Evolutionary conservation across 1,284 basidiomycete species (phyloP).

Genomic region (Boletus semigastroideus): DNA sequence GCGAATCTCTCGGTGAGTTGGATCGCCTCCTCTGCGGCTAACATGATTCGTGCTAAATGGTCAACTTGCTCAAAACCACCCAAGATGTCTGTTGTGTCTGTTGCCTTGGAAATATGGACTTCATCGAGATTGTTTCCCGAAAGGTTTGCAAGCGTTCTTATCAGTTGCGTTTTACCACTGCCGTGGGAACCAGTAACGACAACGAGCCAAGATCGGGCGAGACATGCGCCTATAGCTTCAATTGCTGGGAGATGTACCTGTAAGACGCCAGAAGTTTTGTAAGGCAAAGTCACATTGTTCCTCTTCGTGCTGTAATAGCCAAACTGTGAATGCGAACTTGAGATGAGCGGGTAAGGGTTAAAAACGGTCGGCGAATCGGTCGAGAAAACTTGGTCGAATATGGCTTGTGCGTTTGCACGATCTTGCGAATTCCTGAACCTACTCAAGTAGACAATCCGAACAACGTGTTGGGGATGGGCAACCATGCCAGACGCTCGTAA

Average conservation of each 20-base stretch:
- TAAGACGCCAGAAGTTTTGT: conserved; percentile 51
- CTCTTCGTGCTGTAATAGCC: conserved; percentile 67
- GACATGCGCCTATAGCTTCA: conserved; percentile 76
- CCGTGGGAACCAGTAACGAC: conserved; percentile 81
- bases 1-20: conserved; percentile 41
- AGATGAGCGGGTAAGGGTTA: conserved; percentile 36
- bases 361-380: conserved; percentile 21
- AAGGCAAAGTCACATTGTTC: conserved; percentile 37
- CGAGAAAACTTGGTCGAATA: conserved; percentile 69
- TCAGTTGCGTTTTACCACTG: conserved; percentile 80
- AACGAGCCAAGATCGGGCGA: conserved; percentile 83
- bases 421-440: conserved; percentile 82
- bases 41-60: conserved; percentile 38
- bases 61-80: conserved; percentile 96
- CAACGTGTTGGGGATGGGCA: conserved; percentile 46
- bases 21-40: conserved; percentile 43
- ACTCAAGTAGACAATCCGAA: conserved; percentile 78
- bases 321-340: conserved; percentile 66
- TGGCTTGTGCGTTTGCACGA: conserved; percentile 52
- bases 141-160: conserved; percentile 71
- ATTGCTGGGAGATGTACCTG: conserved; percentile 68
- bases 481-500: conserved; percentile 39
- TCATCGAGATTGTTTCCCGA: conserved; percentile 73
- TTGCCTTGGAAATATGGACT: conserved; percentile 82
- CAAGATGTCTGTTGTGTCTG: conserved; percentile 92